These are phyloP conservation scores for Allium cepa DNA, from an alignment of 106 monocot species.

Conservation along the genomic window DNA sequence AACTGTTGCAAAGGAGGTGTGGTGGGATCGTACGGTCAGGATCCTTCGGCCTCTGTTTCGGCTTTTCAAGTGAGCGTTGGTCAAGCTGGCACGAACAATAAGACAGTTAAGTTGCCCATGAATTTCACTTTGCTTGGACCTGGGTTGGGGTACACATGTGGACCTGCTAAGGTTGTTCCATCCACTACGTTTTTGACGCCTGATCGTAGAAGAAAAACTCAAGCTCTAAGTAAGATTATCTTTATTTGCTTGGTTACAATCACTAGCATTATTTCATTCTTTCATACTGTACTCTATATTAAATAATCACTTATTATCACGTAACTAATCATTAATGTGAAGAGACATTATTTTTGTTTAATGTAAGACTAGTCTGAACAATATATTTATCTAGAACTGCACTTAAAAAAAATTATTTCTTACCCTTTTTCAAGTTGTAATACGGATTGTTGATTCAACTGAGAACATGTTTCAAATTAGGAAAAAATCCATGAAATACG, in stretches of 20 bases:
- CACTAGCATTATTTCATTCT: no score
- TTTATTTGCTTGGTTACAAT: neutral
- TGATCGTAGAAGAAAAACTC: conserved; percentile 57
- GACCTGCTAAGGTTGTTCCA: conserved; percentile 57
- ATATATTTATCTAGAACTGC: no score
- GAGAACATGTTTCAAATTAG: no score
- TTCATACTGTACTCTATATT: no score
- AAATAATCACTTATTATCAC: no score
- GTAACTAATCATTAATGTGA: no score
- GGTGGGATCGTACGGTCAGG: conserved; percentile 41
- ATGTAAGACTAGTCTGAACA: no score
- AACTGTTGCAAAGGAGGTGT: conserved; percentile 82
- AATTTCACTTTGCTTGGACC: conserved; percentile 74
- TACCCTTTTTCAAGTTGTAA: no score
- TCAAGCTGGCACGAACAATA: conserved; percentile 61
- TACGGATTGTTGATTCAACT: no score
- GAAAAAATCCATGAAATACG: no score
- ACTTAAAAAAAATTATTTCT: no score
- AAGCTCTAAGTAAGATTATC: conserved; percentile 54
- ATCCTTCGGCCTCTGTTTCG: conserved; percentile 38
- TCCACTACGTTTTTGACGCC: conserved; percentile 46
- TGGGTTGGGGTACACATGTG: conserved; percentile 68
- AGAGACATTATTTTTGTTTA: no score
- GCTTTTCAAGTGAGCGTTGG: conserved; percentile 71
- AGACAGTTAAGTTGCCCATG: conserved; percentile 62